Conservation (phyloP, 805 yeast genomes). For the Sugiyamaella floridensis region DNA sequence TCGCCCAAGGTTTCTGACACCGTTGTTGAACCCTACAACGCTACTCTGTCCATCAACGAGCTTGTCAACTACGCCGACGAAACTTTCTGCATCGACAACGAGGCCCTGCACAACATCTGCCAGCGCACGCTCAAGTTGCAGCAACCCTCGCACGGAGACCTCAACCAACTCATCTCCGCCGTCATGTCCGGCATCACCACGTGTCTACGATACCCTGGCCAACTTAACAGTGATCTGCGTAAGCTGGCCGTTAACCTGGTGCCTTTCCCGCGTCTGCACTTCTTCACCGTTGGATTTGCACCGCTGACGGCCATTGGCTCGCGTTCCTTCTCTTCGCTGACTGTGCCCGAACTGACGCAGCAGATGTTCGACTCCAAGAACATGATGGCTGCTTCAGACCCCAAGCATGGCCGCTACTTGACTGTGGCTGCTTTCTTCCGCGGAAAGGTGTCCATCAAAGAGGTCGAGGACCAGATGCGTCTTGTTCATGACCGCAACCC, state of each 20-base stretch:
- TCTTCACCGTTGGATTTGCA: constrained; percentile 93
- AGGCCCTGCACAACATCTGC: constrained; percentile 85
- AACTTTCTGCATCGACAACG: constrained; percentile 92
- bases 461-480: constrained; percentile 90
- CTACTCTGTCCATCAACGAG: constrained; percentile 85
- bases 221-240: constrained; percentile 85
- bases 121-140: constrained; percentile 74
- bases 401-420: constrained; percentile 82
- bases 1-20: constrained; percentile 89
- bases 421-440: constrained; percentile 93
- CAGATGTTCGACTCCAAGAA: constrained; percentile 88
- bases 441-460: constrained; percentile 87
- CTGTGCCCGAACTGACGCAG: constrained; percentile 88
- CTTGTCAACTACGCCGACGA: constrained; percentile 86
- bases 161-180: constrained; percentile 75
- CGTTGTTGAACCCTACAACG: constrained; percentile 92
- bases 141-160: constrained; percentile 71
- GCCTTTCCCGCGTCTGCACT: constrained; percentile 92
- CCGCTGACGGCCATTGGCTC: constrained; percentile 80
- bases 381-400: constrained; percentile 95
- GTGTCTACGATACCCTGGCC: constrained; percentile 90
- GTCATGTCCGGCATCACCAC: constrained; percentile 97
- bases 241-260: constrained; percentile 90
- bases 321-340: constrained; percentile 72
- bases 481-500: constrained; percentile 76